Evolutionary conservation across 352 stramenopile genomes (phyloP).

Genomic region (Phytopythium mirpurense): DNA sequence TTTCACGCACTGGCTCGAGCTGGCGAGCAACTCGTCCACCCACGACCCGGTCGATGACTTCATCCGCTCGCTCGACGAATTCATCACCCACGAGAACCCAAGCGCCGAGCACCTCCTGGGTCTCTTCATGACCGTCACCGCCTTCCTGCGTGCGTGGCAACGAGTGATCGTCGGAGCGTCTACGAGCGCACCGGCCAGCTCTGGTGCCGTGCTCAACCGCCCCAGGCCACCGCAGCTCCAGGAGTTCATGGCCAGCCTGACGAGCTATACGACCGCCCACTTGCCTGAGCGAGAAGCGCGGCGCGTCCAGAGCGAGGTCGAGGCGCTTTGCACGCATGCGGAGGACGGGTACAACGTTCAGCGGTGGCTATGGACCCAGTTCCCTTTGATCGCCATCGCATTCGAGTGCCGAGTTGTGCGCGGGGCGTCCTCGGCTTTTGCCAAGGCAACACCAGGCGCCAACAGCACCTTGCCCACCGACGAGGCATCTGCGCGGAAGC

Average conservation of each 20-base stretch:
- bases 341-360: constrained; percentile 75
- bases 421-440: constrained; percentile 8
- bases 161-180: constrained; percentile 28
- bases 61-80: constrained; percentile 73
- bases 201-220: constrained; percentile 25
- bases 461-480: not conserved
- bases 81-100: constrained; percentile 52
- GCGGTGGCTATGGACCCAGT: constrained; percentile 83
- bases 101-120: constrained; percentile 55
- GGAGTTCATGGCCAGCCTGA: constrained; percentile 67
- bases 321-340: constrained; percentile 51
- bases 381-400: constrained; percentile 71
- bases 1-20: constrained; percentile 74
- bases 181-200: constrained; percentile 13
- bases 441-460: constrained; percentile 5
- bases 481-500: constrained; percentile 1
- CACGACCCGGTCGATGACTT: constrained; percentile 81
- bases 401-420: constrained; percentile 69
- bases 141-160: constrained; percentile 74
- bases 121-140: constrained; percentile 74
- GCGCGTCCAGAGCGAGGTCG: constrained; percentile 53
- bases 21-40: constrained; percentile 52
- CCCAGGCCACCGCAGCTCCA: constrained; percentile 61
- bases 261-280: constrained; percentile 44
- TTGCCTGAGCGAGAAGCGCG: constrained; percentile 45